phyloP scores from a whole-genome alignment of 1,284 basidiomycete species.

The Melampsora occidentalis region DNA sequence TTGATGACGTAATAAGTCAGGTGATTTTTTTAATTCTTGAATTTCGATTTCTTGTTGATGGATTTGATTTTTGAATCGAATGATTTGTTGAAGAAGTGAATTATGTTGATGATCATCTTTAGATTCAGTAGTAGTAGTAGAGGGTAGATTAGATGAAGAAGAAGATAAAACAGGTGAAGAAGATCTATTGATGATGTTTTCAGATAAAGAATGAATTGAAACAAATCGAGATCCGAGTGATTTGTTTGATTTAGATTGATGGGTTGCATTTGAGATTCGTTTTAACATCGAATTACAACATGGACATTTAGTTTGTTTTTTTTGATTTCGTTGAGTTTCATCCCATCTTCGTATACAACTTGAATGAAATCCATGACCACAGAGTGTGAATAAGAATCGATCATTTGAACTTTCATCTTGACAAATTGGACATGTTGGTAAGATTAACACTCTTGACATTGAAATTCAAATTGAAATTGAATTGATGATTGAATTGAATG shows the following conservation, averaged over 20 bases:
- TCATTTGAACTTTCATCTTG: constrained; percentile 14
- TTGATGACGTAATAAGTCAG: not conserved
- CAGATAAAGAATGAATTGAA: constrained; percentile 13
- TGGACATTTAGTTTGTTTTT: constrained; percentile 10
- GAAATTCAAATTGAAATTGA: too few relatives aligned
- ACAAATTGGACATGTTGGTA: constrained; percentile 33
- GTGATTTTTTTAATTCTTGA: not conserved
- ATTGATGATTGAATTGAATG: too few relatives aligned
- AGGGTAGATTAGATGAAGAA: too few relatives aligned
- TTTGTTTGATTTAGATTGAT: not conserved
- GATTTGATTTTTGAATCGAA: not conserved
- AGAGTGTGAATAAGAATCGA: not conserved
- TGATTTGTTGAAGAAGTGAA: not conserved
- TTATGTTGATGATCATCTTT: not conserved
- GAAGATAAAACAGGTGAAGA: not conserved
- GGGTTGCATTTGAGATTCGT: not conserved
- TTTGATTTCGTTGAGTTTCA: not conserved
- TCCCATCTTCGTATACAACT: constrained; percentile 21
- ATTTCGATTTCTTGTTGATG: not conserved
- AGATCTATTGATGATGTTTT: not conserved
- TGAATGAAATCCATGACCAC: constrained; percentile 31
- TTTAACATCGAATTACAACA: constrained; percentile 10
- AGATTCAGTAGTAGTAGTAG: not conserved
- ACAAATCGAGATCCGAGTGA: constrained; percentile 1
- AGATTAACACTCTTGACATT: constrained; percentile 7